Evolutionary conservation across 2,329 filamentous ascomycete genomes (phyloP).

Genomic region (Fusarium pseudocircinatum): DNA sequence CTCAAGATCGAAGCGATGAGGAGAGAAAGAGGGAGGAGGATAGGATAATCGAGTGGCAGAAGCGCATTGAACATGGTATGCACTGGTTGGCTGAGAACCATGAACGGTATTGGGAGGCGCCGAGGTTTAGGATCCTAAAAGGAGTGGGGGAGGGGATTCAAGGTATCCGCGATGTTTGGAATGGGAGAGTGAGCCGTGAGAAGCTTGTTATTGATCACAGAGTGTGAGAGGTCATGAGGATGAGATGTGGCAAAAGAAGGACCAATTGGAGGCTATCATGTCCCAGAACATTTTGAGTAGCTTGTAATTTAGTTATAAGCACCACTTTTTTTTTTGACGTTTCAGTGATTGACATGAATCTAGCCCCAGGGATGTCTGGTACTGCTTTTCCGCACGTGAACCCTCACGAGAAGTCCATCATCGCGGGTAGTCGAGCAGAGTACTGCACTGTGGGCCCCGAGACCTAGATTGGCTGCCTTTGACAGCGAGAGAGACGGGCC

Average conservation of each 20-base stretch:
- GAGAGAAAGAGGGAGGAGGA: neutral
- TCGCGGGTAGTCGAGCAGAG: accelerated
- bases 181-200: neutral
- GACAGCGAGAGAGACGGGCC: accelerated
- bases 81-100: conserved; percentile 2
- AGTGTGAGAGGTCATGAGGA: neutral
- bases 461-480: accelerated
- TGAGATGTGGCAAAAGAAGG: neutral
- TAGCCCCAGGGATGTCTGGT: no score
- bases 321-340: neutral
- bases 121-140: neutral
- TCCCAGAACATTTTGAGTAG: accelerated
- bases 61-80: neutral
- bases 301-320: accelerated
- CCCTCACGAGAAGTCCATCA: neutral
- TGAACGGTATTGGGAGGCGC: neutral
- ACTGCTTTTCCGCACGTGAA: no score
- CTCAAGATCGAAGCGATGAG: neutral
- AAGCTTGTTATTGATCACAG: conserved; percentile 1
- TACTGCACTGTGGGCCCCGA: neutral
- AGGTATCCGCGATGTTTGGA: conserved; percentile 5
- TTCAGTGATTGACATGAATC: neutral
- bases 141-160: conserved; percentile 7
- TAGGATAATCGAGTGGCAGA: neutral
- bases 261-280: accelerated